These are phyloP conservation scores for Stentor roeselii DNA, from an alignment of 73 alveolate genomes.

Conservation along the genomic window DNA sequence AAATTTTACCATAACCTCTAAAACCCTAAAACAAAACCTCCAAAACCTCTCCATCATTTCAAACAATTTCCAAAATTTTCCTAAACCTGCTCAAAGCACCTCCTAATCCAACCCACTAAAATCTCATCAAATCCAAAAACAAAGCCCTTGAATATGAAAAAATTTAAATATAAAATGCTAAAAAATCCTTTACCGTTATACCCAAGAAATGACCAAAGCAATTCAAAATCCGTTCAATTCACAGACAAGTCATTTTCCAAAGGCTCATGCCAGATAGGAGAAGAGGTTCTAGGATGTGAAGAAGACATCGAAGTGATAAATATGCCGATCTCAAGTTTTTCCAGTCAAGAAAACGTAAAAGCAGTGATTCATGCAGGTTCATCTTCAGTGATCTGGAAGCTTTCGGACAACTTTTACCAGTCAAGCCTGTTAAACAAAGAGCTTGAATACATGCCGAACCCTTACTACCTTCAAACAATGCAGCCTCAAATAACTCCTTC, in stretches of 20 bases:
- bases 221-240: not conserved
- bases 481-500: constrained; percentile 51
- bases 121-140: too few species aligned
- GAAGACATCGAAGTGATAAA: not conserved
- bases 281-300: not conserved
- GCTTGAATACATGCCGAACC: constrained; percentile 17
- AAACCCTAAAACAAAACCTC: too few species aligned
- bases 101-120: too few species aligned
- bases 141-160: too few species aligned
- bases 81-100: too few species aligned
- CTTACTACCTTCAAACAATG: constrained; percentile 4
- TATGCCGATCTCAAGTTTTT: not conserved
- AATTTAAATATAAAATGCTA: too few species aligned
- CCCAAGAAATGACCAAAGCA: not conserved
- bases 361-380: not conserved
- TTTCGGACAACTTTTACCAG: not conserved
- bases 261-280: too few species aligned
- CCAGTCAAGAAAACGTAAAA: not conserved
- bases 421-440: not conserved
- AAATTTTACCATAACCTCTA: too few species aligned
- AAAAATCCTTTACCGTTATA: not conserved
- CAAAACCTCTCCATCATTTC: too few species aligned
- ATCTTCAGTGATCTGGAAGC: not conserved
- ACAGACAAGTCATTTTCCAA: not conserved
- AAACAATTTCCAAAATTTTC: too few species aligned